Evolutionary conservation across 2,329 filamentous ascomycete genomes (phyloP).

Genomic region (Aureobasidium uvarum): DNA sequence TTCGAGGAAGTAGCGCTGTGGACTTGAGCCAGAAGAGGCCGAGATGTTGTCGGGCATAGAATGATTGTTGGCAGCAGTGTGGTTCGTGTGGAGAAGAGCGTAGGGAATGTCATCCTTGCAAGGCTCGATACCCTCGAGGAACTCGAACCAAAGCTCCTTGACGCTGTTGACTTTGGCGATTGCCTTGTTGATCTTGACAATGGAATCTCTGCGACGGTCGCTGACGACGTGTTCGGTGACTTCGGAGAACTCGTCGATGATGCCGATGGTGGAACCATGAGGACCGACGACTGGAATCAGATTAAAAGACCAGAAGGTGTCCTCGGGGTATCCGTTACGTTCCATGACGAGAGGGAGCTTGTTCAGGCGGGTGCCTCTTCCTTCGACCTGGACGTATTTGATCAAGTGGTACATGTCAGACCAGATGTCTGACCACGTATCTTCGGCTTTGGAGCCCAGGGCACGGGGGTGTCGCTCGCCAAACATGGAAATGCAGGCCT

Average conservation of each 20-base stretch:
- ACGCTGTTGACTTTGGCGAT: constrained; percentile 22
- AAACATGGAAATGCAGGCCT: constrained; percentile 38
- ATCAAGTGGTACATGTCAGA: constrained; percentile 22
- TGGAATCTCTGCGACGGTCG: constrained; percentile 26
- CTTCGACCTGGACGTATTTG: constrained; percentile 32
- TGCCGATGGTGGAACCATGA: constrained; percentile 25
- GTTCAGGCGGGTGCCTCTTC: constrained; percentile 30
- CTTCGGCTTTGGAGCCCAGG: constrained; percentile 29
- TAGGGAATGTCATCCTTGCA: constrained; percentile 28
- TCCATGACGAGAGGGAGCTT: constrained; percentile 32
- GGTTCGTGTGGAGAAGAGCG: constrained; percentile 28
- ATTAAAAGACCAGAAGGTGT: constrained; percentile 36
- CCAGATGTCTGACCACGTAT: constrained; percentile 28
- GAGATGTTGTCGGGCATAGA: background rate
- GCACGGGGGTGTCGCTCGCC: constrained; percentile 34
- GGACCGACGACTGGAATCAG: constrained; percentile 34
- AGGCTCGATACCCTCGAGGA: constrained; percentile 26
- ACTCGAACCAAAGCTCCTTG: constrained; percentile 28
- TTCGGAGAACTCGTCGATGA: constrained; percentile 29
- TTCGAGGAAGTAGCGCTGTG: constrained; percentile 12
- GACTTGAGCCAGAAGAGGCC: background rate
- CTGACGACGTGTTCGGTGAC: constrained; percentile 26
- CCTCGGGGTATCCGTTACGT: constrained; percentile 35
- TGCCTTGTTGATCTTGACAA: constrained; percentile 24
- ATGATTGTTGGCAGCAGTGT: background rate